Evolutionary conservation across 768 basidiomycete genomes (phyloP), one percentile per base, ranked within the genome.

Genomic region (Hypholoma sublateritium): DNA sequence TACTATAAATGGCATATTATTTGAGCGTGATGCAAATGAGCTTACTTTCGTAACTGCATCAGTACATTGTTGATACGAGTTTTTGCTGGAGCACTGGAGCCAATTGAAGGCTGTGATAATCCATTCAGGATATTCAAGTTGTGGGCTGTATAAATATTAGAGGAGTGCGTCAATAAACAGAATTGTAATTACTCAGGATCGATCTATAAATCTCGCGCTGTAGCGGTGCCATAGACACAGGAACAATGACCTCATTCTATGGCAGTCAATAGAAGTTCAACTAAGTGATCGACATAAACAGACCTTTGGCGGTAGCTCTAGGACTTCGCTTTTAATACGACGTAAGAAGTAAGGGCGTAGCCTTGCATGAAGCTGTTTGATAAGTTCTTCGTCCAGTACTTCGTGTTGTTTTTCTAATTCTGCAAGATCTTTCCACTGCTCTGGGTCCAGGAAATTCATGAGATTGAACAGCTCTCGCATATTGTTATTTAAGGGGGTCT

Each of bases 401-500:
- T 84, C 85, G 61, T 93, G 88, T 57, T 91, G 80, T 62, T 81
- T 83, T 57, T 89, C 87, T 11, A 98, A 77, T 5, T 70, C 78
- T 64, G 88, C 84, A 19, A 98, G 75, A 67, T 98, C 85, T 5
- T 72, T 68, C 92, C 92, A 93, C 59, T 89, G 77, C 12, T 72
- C 62, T 5, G 89, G 84, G 67, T 95, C 92, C 16, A 98, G 81
- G 76, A 98, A 98, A 69, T 94, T 92, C 87, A 99, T 94, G 42
- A 99, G 79, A 69, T 95, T 98, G 78, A 98, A 96, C 22, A 99
- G 73, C 72, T 99, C 97, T 46, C 93, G 82, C 21, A 99, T 89
- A 67, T 98, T 98, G 76, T 98, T 98, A 72, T 98, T 98, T 56
- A 98, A 71, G 0, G 96, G 96, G 0, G 97, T 98, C 82, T 93